A percentile compares a stretch with the other conserved stretches of the same genome.
These are phyloP conservation scores for Pyricularia pennisetigena DNA, from an alignment of 2,329 filamentous ascomycete genomes.

Conservation along the genomic window DNA sequence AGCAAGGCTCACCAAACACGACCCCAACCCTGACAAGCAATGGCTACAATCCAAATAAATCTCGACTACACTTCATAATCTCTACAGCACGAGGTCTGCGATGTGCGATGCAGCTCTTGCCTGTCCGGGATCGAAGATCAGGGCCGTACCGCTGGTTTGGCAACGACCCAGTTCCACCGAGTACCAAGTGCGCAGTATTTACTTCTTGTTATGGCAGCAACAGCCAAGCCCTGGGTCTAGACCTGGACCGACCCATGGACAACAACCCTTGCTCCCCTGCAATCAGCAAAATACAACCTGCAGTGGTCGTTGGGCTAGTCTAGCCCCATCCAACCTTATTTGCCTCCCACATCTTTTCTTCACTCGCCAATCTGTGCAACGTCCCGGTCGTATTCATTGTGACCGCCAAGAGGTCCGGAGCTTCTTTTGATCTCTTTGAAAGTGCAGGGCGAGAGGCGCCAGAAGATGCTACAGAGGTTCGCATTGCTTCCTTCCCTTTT, in stretches of 20 bases:
- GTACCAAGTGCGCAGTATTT: neutral
- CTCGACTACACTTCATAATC: too few relatives aligned
- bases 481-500: neutral
- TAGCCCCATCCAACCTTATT: neutral
- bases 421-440: neutral
- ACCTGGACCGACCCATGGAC: neutral
- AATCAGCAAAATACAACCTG: neutral
- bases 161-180: neutral
- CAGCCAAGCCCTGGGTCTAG: neutral
- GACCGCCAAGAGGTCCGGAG: neutral
- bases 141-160: neutral
- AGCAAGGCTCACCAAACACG: neutral
- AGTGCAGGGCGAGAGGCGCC: neutral
- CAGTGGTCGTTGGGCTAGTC: neutral
- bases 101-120: neutral
- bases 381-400: neutral
- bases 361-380: neutral
- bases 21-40: neutral
- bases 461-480: neutral
- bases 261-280: neutral
- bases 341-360: neutral
- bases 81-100: neutral
- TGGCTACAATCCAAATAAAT: too few relatives aligned
- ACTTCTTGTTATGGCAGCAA: neutral
- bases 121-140: neutral